Evolutionary conservation across 2,329 filamentous ascomycete species (phyloP), one percentile per base, ranked within the genome.

Genomic region (Alternaria gansuensis): DNA sequence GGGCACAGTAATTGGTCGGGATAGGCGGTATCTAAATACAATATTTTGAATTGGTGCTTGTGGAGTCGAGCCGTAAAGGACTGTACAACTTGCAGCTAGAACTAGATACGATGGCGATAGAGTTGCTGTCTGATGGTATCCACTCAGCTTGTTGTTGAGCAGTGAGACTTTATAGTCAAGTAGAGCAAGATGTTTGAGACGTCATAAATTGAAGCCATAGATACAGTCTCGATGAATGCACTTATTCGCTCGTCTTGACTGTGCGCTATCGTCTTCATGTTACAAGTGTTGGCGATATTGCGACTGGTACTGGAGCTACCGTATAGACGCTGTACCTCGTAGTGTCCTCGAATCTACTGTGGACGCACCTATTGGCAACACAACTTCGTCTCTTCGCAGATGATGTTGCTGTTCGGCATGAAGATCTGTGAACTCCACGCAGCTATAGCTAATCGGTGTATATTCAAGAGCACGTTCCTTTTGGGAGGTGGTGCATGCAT

Each of bases 201-300:
- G 29, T 33, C 37, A 39, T 33, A 11, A 40, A 29, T 36, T 3
- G 34, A 29, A 34, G 8, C 14, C 7, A 34, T 21, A 10, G 24
- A 14, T 31, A 14, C 33, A 41, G 43, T 48, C 23, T 28, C 21
- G 31, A 36, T 34, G 31, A 28, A 21, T 17, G 4, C 34, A 34
- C 3, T 17, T 17, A 29, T 11, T 8, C 17, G 24, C 24, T 40
- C 33, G 31, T 5, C 33, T 50, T 13, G 13, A 39, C 11, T 33
- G 17, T 37, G 29, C 48, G 34, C 26, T 34, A 8, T 26, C 29
- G 26, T 28, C 26, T 33, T 39, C 43, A 46, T 14, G 54, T 51
- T 54, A 55, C 57, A 51, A 33, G 26, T 50, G 43, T 34, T 51
- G 31, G 23, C 24, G 31, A 49, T 28, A n/a, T 50, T 45, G 54